Conservation (phyloP, 2,329 filamentous ascomycete genomes). For the Reticulascus tulasneorum region DNA sequence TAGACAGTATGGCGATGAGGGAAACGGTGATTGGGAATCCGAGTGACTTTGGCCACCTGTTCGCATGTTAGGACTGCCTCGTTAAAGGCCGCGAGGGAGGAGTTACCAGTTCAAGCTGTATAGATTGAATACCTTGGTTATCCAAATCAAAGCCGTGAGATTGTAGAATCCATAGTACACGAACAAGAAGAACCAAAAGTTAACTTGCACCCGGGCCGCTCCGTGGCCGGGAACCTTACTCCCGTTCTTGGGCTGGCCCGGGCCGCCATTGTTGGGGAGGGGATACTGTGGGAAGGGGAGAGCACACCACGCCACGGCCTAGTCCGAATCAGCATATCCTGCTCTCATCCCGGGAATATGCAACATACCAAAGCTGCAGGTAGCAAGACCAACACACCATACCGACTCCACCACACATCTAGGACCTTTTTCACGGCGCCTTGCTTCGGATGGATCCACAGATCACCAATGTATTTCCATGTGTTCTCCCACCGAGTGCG, state of each 20-base stretch:
- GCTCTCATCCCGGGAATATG: neutral
- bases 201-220: slow-evolving; percentile 58
- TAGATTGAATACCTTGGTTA: slow-evolving; percentile 68
- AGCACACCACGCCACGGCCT: slow-evolving; percentile 63
- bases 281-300: slow-evolving; percentile 62
- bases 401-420: slow-evolving; percentile 61
- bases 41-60: slow-evolving; percentile 57
- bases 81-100: neutral
- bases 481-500: slow-evolving; percentile 30
- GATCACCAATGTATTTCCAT: slow-evolving; percentile 38
- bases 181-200: slow-evolving; percentile 69
- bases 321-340: neutral
- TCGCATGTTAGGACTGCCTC: neutral
- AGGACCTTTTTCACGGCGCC: slow-evolving; percentile 54
- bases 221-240: slow-evolving; percentile 58
- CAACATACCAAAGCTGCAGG: slow-evolving; percentile 54
- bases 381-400: slow-evolving; percentile 56
- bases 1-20: slow-evolving; percentile 56
- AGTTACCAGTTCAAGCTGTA: slow-evolving; percentile 63
- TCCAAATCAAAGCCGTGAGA: slow-evolving; percentile 63
- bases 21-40: slow-evolving; percentile 63
- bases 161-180: slow-evolving; percentile 69
- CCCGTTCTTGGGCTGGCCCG: slow-evolving; percentile 19
- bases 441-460: slow-evolving; percentile 60
- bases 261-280: slow-evolving; percentile 36